Evolutionary conservation across 148 eudicot genomes (phyloP).

Genomic region (Vaccinium corymbosum): DNA sequence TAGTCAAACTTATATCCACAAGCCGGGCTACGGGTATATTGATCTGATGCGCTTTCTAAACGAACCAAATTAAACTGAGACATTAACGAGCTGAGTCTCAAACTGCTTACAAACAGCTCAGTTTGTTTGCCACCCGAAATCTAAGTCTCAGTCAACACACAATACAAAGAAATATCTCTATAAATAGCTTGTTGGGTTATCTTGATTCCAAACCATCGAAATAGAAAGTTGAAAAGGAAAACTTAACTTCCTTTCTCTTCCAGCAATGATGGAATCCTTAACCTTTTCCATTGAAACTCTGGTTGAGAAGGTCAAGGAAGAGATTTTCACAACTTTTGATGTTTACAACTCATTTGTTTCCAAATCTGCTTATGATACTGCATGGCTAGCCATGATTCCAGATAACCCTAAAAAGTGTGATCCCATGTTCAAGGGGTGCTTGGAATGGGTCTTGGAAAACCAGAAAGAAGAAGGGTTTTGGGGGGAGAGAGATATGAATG

Average conservation of each 20-base stretch:
- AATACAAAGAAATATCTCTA: not conserved
- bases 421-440: constrained; percentile 26
- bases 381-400: constrained; percentile 38
- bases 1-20: too few relatives aligned
- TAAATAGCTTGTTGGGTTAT: constrained; percentile 7
- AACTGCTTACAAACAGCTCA: too few relatives aligned
- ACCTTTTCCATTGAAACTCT: constrained; percentile 24
- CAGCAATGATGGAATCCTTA: constrained; percentile 9
- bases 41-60: too few relatives aligned
- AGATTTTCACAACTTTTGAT: constrained; percentile 16
- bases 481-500: constrained; percentile 19
- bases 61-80: too few relatives aligned
- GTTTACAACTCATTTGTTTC: constrained; percentile 21
- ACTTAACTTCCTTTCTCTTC: not conserved
- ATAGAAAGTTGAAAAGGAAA: too few relatives aligned
- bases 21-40: too few relatives aligned
- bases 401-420: not conserved
- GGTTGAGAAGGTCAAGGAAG: constrained; percentile 18
- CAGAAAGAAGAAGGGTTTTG: constrained; percentile 28
- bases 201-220: not conserved
- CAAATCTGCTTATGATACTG: constrained; percentile 32
- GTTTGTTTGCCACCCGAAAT: not conserved
- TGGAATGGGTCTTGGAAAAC: constrained; percentile 29
- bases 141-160: not conserved
- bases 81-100: too few relatives aligned